Evolutionary conservation across 148 eudicot genomes (phyloP).

Genomic region (Salicornia ramosissima): DNA sequence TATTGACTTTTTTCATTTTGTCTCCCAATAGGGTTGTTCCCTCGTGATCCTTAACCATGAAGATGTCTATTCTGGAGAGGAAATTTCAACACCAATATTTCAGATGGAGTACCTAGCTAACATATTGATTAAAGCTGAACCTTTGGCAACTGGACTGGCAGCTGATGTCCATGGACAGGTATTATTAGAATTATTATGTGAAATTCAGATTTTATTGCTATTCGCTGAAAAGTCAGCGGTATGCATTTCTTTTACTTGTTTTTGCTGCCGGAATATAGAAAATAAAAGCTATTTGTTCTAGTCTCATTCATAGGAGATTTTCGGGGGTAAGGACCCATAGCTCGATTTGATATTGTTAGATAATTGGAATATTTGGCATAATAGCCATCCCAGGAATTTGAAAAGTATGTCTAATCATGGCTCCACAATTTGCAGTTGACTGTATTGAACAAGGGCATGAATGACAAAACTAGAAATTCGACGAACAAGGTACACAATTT

Average conservation of each 20-base stretch:
- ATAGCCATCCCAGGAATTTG: neutral
- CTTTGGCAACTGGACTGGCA: constrained; percentile 82
- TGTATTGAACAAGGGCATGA: constrained; percentile 43
- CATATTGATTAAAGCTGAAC: constrained; percentile 64
- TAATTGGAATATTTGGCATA: neutral
- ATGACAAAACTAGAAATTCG: constrained; percentile 25
- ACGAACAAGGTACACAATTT: constrained; percentile 45
- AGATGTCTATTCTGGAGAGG: constrained; percentile 58
- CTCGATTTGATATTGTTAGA: neutral
- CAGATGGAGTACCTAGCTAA: constrained; percentile 73
- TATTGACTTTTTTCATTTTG: constrained; percentile 1
- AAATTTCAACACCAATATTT: constrained; percentile 36
- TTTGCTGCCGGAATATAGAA: neutral
- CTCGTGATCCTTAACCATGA: constrained; percentile 61
- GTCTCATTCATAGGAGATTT: neutral
- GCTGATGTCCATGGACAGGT: constrained; percentile 97
- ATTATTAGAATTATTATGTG: constrained; percentile 1
- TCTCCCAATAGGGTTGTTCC: constrained; percentile 54
- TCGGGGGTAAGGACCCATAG: neutral
- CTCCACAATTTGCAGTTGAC: constrained; percentile 55
- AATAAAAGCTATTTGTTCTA: constrained; percentile 1
- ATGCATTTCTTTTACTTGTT: neutral
- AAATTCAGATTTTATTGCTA: neutral
- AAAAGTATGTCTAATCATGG: constrained; percentile 1
- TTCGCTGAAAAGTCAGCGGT: neutral